phyloP scores from a whole-genome alignment of 176 grass and related monocot genomes.

The Ensete ventricosum region DNA sequence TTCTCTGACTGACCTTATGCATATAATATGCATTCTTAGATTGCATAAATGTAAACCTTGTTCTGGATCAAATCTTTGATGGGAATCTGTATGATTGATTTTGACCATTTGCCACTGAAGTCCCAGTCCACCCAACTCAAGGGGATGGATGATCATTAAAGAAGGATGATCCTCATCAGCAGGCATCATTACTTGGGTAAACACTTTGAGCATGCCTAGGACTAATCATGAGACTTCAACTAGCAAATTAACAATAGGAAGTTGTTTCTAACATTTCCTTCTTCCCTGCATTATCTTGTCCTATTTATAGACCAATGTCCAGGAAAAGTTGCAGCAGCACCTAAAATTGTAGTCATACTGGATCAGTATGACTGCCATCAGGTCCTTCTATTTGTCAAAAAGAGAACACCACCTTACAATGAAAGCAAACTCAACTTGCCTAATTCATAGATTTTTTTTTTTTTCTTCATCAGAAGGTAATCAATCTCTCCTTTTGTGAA shows the following conservation, averaged over 20 bases:
- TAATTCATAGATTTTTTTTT: neutral
- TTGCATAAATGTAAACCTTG: too few relatives aligned
- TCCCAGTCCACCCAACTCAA: neutral
- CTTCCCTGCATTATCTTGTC: neutral
- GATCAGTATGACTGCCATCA: too few relatives aligned
- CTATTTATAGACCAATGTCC: neutral
- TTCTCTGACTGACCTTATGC: too few relatives aligned
- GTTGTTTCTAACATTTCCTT: neutral
- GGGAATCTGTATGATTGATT: neutral
- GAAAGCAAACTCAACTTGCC: neutral
- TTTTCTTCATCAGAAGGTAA: neutral
- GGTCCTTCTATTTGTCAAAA: neutral
- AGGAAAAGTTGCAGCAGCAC: neutral
- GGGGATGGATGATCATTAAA: neutral
- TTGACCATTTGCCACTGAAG: neutral
- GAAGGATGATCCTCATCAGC: neutral
- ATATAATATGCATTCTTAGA: too few relatives aligned
- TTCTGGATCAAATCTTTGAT: neutral
- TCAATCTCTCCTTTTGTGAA: neutral
- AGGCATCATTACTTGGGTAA: neutral
- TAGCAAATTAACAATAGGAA: neutral
- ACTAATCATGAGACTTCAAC: neutral
- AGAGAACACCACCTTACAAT: neutral
- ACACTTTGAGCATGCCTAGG: slow-evolving; percentile 3
- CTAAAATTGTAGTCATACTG: neutral